Evolutionary conservation across 352 stramenopile species (phyloP).

Genomic region (Phytophthora vignae): DNA sequence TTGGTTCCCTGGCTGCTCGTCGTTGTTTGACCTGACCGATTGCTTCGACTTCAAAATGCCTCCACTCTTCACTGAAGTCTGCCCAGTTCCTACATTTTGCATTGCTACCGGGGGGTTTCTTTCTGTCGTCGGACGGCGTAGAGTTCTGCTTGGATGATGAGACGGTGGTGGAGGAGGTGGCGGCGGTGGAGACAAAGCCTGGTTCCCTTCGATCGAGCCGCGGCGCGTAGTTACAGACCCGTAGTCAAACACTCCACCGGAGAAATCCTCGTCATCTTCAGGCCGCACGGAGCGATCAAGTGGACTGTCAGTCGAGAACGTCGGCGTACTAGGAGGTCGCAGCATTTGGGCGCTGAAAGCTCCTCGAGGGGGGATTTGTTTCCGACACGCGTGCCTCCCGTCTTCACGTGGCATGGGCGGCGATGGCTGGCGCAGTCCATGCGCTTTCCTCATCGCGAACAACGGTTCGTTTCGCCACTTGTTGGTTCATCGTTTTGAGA

Average conservation of each 20-base stretch:
- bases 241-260: constrained; percentile 15
- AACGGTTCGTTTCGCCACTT: constrained; percentile 21
- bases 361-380: constrained; percentile 31
- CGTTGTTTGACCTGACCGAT: constrained; percentile 2
- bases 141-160: constrained; percentile 2
- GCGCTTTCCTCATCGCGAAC: constrained; percentile 25
- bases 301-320: constrained; percentile 21
- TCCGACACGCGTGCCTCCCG: not conserved
- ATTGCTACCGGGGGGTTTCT: constrained; percentile 1
- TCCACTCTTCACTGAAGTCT: not conserved
- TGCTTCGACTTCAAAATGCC: constrained; percentile 5
- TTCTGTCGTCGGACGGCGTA: constrained; percentile 4
- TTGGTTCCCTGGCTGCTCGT: constrained; percentile 14
- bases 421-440: constrained; percentile 23
- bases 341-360: constrained; percentile 52
- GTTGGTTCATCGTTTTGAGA: constrained; percentile 5
- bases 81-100: constrained; percentile 3
- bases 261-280: constrained; percentile 18
- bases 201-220: constrained; percentile 17
- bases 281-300: not conserved
- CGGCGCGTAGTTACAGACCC: constrained; percentile 20
- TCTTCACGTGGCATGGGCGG: constrained; percentile 5
- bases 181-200: constrained; percentile 30
- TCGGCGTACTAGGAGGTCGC: constrained; percentile 28
- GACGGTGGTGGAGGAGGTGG: constrained; percentile 22